Base-by-base conservation (phyloP, 2,329 filamentous ascomycete species). In the Chrysosphaeria jannelii region DNA sequence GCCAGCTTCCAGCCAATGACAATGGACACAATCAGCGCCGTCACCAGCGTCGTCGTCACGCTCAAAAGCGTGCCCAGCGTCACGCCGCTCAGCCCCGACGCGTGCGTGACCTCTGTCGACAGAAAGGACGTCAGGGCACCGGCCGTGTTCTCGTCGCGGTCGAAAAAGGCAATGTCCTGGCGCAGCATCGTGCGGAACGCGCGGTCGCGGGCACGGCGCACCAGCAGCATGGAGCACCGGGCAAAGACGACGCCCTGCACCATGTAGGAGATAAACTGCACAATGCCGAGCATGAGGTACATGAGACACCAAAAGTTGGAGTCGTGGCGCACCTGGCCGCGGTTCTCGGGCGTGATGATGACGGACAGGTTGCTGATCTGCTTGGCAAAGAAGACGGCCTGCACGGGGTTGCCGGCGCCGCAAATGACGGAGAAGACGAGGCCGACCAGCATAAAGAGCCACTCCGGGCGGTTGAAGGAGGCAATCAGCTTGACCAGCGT, bases 121-220 rank as follows among this genome's bases (percentile, higher is more conserved):
- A 91, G 50, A 45, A 89, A 85, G 0, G 71, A 75, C 0, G 78
- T 90, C 34, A 97, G 49, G 1, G 78, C 70, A 32, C 85, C 85
- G 5, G 76, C 67, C 5, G 71, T 78, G 40, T 93, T 89, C 41
- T 85, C 70, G 31, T 88, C 74, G 21, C 54, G 56, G 41, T 93
- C 85, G 35, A 91, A 97, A 43, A 79, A 93, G 14, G 64, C 51
- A 28, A 93, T 79, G 31, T 93, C 85, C 43, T 93, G 81, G 31
- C 79, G 71, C 24, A 93, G 60, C 49, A 93, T 76, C 13, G 68
- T 56, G 15, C 79, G 58, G 50, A 97, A 91, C 5, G 78, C 71
- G 27, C 53, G 53, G 41, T 85, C 65, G 34, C 85, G 63, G 2
- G 81, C 75, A 11, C 76, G 65, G 39, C 75, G 72, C 25, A 91